These are phyloP conservation scores for Pseudogymnoascus sp. DNA, from an alignment of 2,329 filamentous ascomycete species.

Conservation along the genomic window DNA sequence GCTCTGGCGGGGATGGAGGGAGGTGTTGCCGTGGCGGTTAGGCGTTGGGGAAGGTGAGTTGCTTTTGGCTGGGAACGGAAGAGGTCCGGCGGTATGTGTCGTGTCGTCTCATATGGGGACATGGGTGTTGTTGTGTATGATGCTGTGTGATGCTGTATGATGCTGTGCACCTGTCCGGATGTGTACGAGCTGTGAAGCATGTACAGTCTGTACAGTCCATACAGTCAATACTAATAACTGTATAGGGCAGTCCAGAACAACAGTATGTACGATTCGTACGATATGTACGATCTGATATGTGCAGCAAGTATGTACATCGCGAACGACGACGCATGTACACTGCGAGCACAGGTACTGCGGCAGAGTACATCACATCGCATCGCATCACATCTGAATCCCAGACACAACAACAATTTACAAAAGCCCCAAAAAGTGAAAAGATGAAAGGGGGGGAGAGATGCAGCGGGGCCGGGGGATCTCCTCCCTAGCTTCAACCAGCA, in stretches of 20 bases:
- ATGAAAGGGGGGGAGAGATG: background rate
- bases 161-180: background rate
- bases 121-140: background rate
- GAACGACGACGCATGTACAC: background rate
- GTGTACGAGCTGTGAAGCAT: background rate
- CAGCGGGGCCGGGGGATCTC: background rate
- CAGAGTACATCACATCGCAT: background rate
- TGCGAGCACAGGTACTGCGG: background rate
- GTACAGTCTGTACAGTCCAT: background rate
- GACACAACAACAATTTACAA: background rate
- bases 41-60: background rate
- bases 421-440: background rate
- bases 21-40: background rate
- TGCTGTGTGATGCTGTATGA: background rate
- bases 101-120: background rate
- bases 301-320: background rate
- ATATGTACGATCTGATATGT: background rate
- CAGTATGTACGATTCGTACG: background rate
- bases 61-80: constrained; percentile 3
- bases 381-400: background rate
- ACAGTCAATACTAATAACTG: background rate
- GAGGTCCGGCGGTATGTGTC: background rate
- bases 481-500: constrained; percentile 1
- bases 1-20: background rate
- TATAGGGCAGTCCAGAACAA: background rate